Evolutionary conservation across 1,139 yeast species (phyloP), one percentile per base, ranked within the genome.

Genomic region (Ashbya aceris): DNA sequence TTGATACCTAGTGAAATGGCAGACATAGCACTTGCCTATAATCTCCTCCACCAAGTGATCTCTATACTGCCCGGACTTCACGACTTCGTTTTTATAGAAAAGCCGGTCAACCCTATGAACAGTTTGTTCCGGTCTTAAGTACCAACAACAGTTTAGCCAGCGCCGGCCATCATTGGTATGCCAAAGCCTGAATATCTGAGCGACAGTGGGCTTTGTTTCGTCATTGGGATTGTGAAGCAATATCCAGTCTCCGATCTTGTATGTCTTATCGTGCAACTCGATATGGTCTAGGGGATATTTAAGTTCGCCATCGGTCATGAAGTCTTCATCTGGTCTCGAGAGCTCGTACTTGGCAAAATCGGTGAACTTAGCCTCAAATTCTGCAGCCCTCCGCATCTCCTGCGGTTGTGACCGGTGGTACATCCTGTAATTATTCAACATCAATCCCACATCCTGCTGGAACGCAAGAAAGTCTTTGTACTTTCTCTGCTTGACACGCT

Each of bases 121-220:
- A 0, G 98, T 91, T 69, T 93, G 97, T 62, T 91, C 97, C 0
- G 98, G 96, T 48, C 97, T 78, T 57, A 85, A 83, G 65, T 89
- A 91, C 98, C 98, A 91, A 68, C 98, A 91, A 32, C 86, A 95
- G 57, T 91, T 91, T 58, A 91, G 74, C 77, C 91, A 89, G 48
- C 81, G 74, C 49, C 83, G 80, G 11, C 93, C 94, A 55, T 87
- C 96, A 43, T 76, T 74, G 2, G 70, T 62, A 45, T 82, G 78
- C 98, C 98, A 91, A 49, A 91, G 74, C 54, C 96, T 75, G 67
- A 89, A 91, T 30, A 91, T 77, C 62, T 91, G 98, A 8, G 95
- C 96, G 26, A 89, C 84, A 10, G 89, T 89, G 11, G 98, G 97
- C 61, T 84, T 83, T 27, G 79, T 73, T 2, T 83, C 79, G 61